Evolutionary conservation across 163 green algal species (phyloP), one percentile per base, ranked within the genome.

Genomic region (Chloroidium sp.): DNA sequence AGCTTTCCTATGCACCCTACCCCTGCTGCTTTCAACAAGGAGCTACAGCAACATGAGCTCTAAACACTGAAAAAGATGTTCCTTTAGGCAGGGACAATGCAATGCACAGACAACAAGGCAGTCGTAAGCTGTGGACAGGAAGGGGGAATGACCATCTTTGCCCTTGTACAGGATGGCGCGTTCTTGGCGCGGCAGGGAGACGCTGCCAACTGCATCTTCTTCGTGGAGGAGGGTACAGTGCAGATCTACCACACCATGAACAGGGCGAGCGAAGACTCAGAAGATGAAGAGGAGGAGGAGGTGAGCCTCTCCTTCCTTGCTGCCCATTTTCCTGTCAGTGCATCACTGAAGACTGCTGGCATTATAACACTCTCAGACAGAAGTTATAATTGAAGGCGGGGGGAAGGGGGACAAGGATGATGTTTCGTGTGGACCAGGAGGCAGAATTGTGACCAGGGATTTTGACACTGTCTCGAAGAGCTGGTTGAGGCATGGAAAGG

Each of bases 191-290:
- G 60, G 12, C 69, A 86, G 79, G 82, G 82, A 6, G 59, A 79
- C 2, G 61, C 76, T n/a, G 82, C 82, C 12, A 69, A 81, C n/a
- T 75, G 58, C n/a, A 69, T 86, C 69, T 82, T 86, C 76, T 86
- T 80, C 76, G 77, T 86, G 36, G 76, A 86, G 69, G 61, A 79
- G 58, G 82, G 82, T 6, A 62, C 79, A n/a, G 75, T 68, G 14
- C 69, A 82, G 13, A 78, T 82, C 69, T 74, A 58, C 14, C 67
- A 74, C 61, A 69, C 13, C 59, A 69, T 69, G 58, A 62, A 74
- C 8, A 67, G 69, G 14, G 59, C 60, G 2, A 59, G 10, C 67
- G 79, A 83, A 3, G 4, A 13, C 59, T 61, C 58, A 14, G 79
- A 83, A 74, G 79, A 83, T 62, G 12, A 76, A 8, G 3, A 62